Evolutionary conservation across 345 rosid genomes (phyloP), one percentile per base, ranked within the genome.

Genomic region (Bruguiera gymnorhiza): DNA sequence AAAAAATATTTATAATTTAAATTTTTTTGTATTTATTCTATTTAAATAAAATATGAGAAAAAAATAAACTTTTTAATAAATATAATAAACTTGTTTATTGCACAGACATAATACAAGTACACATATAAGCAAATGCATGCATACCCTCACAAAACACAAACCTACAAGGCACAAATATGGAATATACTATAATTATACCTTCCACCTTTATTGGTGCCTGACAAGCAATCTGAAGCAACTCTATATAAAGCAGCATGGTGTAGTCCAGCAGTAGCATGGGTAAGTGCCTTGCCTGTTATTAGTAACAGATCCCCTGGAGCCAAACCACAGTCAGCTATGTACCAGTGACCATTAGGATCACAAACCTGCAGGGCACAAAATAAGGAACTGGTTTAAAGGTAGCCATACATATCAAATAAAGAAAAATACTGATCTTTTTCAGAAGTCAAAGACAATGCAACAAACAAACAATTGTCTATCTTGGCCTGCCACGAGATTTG

Each of bases 301-400:
- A 95, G 83, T 79, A 95, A 80, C 48, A 95, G 82, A 84, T 91
- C 96, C 43, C 88, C 92, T 30, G 93, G 80, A 69, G 87, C 80
- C 64, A 82, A 85, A 55, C 88, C 88, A 72, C 74, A 82, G 83
- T 89, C 99, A 83, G 97, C 99, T 65, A 86, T 71, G 88, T 88
- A 95, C 99, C 99, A 95, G 48, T 83, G 97, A 70, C 97, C 96
- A 73, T 91, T 88, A 70, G 97, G 97, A 70, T 95, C 99, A 81
- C 96, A 89, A 60, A 95, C 99, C 99, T 95, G 77, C 9, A 63
- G 73, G 61, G 63, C 32, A 79, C 75, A 72, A 66, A 60, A 56
- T 56, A 9, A 56, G 60, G 16, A 56, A 56, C 26, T 24, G 30
- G 18, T 43, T 15, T 43, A 43, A 11, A 43, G 2, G 50, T 43